Conservation (phyloP, 495 filamentous ascomycete species). For the Neurospora sublineolata region DNA sequence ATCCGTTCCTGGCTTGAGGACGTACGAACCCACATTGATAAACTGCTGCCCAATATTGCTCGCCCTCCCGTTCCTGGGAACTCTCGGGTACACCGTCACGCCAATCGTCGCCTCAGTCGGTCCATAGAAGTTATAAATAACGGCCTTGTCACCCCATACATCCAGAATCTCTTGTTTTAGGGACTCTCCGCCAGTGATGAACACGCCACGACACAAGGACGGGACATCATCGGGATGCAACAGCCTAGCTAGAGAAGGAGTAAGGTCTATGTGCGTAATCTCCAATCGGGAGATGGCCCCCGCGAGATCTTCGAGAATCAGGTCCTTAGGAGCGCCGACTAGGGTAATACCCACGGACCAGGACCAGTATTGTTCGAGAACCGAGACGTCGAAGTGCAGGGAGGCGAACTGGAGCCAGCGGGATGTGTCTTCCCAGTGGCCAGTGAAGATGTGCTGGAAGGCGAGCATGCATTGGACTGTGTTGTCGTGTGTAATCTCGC, state of each 20-base stretch:
- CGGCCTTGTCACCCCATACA: slow-evolving; percentile 49
- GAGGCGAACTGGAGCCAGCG: slow-evolving; percentile 81
- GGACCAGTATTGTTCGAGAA: slow-evolving; percentile 80
- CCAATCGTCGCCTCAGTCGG: slow-evolving; percentile 90
- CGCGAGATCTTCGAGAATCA: slow-evolving; percentile 66
- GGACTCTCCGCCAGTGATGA: slow-evolving; percentile 62
- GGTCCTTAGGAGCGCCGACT: slow-evolving; percentile 62
- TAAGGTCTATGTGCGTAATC: slow-evolving; percentile 82
- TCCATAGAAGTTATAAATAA: slow-evolving; percentile 70
- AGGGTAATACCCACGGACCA: slow-evolving; percentile 78
- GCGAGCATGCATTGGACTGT: slow-evolving; percentile 65
- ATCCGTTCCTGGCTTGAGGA: slow-evolving; percentile 59
- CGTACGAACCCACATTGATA: slow-evolving; percentile 68
- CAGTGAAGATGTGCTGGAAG: slow-evolving; percentile 56
- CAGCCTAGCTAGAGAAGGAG: slow-evolving; percentile 52
- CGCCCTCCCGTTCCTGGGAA: slow-evolving; percentile 57
- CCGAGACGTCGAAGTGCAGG: slow-evolving; percentile 80
- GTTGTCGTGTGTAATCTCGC: slow-evolving; percentile 63
- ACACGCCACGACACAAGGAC: slow-evolving; percentile 54
- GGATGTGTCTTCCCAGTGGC: slow-evolving; percentile 56
- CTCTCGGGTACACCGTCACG: slow-evolving; percentile 63
- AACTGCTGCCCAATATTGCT: slow-evolving; percentile 82
- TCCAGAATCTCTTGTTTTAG: slow-evolving; percentile 63
- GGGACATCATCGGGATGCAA: slow-evolving; percentile 58
- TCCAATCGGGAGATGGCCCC: slow-evolving; percentile 53